These are phyloP conservation scores for Rhodomyrtus tomentosa DNA, from an alignment of 345 rosid species.

Conservation along the genomic window DNA sequence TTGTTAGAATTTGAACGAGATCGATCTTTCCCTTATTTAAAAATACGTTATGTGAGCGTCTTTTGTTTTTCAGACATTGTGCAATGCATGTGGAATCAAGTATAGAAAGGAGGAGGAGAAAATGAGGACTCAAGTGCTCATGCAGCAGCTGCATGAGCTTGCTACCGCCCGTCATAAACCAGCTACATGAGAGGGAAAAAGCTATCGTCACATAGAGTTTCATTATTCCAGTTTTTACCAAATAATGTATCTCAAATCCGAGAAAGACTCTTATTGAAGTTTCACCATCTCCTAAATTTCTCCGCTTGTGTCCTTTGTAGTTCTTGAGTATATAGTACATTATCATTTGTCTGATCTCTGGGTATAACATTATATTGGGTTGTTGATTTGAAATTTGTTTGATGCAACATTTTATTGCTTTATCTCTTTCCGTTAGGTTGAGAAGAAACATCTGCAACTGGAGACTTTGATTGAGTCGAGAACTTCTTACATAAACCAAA, in stretches of 20 bases:
- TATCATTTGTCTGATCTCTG: neutral
- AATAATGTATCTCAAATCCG: neutral
- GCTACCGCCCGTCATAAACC: neutral
- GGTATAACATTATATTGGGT: neutral
- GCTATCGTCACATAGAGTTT: neutral
- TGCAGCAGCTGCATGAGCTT: neutral
- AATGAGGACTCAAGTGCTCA: neutral
- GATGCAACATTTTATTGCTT: neutral
- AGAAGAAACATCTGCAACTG: neutral
- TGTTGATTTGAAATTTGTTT: neutral
- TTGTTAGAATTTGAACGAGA: neutral
- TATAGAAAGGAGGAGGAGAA: neutral
- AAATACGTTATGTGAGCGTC: neutral
- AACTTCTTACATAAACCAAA: neutral
- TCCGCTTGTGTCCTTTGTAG: neutral
- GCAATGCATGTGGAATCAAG: slow-evolving; percentile 1
- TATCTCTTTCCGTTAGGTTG: neutral
- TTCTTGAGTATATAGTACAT: neutral
- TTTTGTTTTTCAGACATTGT: neutral
- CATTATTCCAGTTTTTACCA: neutral
- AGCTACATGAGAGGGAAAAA: neutral
- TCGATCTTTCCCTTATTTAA: neutral
- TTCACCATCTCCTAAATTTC: neutral
- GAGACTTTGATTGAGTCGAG: neutral
- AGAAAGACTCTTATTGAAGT: neutral